A percentile compares a stretch with the other conserved stretches of the same genome.
Evolutionary conservation across 257 asterid species (phyloP).

Genomic region (Ocimum tenuiflorum): DNA sequence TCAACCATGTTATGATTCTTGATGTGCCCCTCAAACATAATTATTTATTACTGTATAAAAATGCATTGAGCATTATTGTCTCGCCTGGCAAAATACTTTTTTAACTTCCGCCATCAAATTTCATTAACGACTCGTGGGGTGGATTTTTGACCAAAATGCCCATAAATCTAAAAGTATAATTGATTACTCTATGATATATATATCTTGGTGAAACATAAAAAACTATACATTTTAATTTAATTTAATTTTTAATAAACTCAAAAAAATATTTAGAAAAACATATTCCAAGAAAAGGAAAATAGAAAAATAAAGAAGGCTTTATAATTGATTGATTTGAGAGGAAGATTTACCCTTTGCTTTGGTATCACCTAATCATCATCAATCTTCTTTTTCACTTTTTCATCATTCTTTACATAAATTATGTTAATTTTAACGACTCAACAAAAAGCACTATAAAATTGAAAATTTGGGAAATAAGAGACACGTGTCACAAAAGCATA

Average conservation of each 20-base stretch:
- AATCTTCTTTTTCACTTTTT: conserved; percentile 16
- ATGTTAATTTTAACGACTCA: not conserved
- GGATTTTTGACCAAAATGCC: no score
- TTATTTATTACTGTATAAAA: not conserved
- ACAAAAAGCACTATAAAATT: not conserved
- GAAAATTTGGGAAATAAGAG: not conserved
- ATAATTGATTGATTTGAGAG: conserved; percentile 12
- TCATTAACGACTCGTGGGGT: no score
- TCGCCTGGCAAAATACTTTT: no score
- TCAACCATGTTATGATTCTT: conserved; percentile 4
- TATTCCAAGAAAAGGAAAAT: not conserved
- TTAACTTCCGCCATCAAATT: no score
- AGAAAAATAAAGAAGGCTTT: not conserved
- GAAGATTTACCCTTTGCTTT: conserved; percentile 28
- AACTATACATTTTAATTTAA: no score
- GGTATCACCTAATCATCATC: conserved; percentile 18
- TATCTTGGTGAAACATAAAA: no score
- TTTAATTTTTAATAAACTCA: no score
- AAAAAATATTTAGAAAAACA: no score
- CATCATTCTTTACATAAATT: conserved; percentile 9
- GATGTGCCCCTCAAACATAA: not conserved
- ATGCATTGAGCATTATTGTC: no score
- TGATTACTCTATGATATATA: no score
- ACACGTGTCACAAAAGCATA: not conserved
- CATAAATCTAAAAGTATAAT: no score